A percentile compares a stretch with the other conserved stretches of the same genome.
Evolutionary conservation across 352 stramenopile genomes (phyloP).

Genomic region (Peronospora destructor): DNA sequence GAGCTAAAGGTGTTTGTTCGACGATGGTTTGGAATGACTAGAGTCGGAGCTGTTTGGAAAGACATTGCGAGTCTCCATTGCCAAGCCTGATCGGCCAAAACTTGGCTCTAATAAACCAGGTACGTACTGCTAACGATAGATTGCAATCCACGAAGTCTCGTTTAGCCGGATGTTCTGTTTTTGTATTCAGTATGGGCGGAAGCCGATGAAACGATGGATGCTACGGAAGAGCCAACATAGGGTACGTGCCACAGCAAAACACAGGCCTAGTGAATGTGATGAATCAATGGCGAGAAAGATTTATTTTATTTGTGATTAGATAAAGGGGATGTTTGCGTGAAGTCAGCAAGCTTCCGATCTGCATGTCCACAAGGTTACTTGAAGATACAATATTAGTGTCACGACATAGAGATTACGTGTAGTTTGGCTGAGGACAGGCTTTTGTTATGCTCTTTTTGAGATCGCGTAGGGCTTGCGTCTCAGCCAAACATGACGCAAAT

Average conservation of each 20-base stretch:
- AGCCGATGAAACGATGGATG: constrained; percentile 25
- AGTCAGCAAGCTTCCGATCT: too few relatives aligned
- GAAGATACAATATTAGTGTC: too few relatives aligned
- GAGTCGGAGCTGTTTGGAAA: constrained; percentile 89
- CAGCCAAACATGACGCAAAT: too few relatives aligned
- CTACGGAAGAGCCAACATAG: constrained; percentile 7
- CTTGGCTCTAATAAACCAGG: constrained; percentile 73
- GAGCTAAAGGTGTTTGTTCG: constrained; percentile 2
- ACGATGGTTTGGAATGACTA: constrained; percentile 23
- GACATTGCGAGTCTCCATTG: constrained; percentile 88
- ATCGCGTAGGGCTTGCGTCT: too few relatives aligned
- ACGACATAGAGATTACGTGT: too few relatives aligned
- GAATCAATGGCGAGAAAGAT: background rate
- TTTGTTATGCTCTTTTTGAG: too few relatives aligned
- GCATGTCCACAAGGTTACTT: too few relatives aligned
- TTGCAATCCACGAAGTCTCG: background rate
- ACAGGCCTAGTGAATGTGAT: constrained; percentile 7
- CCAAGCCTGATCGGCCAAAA: constrained; percentile 77
- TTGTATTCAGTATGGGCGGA: constrained; percentile 58
- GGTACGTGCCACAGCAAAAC: background rate
- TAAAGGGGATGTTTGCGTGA: too few relatives aligned
- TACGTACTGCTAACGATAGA: constrained; percentile 16
- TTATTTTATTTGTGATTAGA: too few relatives aligned
- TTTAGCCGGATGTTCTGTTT: background rate
- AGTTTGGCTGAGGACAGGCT: too few relatives aligned